Percentiles rank a stretch among this genome's conserved stretches.
Evolutionary conservation across 1,139 yeast genomes (phyloP).

Genomic region (Pichia terricola): DNA sequence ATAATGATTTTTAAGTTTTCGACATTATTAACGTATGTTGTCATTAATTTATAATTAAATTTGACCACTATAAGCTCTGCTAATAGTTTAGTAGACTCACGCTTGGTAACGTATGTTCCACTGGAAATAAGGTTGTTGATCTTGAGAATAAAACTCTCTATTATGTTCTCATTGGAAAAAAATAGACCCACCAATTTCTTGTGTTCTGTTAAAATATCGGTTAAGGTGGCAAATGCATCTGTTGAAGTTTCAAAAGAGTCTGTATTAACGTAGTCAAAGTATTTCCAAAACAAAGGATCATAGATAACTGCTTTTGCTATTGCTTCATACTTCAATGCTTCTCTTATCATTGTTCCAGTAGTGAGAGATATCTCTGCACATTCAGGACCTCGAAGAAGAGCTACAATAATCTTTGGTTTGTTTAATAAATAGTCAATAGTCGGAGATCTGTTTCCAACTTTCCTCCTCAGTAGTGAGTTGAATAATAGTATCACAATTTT

Average conservation of each 20-base stretch:
- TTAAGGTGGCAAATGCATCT: constrained; percentile 73
- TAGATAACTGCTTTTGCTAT: constrained; percentile 47
- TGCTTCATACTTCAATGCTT: constrained; percentile 73
- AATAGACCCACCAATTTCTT: constrained; percentile 63
- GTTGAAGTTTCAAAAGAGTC: constrained; percentile 85
- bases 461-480: constrained; percentile 69
- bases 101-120: constrained; percentile 79
- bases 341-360: constrained; percentile 74
- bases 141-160: constrained; percentile 44
- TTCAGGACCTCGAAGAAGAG: constrained; percentile 64
- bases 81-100: constrained; percentile 78
- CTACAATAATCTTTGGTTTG: constrained; percentile 54
- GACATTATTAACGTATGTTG: constrained; percentile 68
- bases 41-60: constrained; percentile 63
- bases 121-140: constrained; percentile 67
- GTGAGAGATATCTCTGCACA: constrained; percentile 61
- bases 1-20: constrained; percentile 77
- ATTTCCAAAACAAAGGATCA: constrained; percentile 65
- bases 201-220: constrained; percentile 62
- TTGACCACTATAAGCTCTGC: constrained; percentile 69
- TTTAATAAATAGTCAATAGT: constrained; percentile 75
- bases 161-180: constrained; percentile 36
- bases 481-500: constrained; percentile 73
- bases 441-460: constrained; percentile 67
- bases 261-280: constrained; percentile 66